Conservation (phyloP, 139 green algal species). For the Mychonastes homosphaera region DNA sequence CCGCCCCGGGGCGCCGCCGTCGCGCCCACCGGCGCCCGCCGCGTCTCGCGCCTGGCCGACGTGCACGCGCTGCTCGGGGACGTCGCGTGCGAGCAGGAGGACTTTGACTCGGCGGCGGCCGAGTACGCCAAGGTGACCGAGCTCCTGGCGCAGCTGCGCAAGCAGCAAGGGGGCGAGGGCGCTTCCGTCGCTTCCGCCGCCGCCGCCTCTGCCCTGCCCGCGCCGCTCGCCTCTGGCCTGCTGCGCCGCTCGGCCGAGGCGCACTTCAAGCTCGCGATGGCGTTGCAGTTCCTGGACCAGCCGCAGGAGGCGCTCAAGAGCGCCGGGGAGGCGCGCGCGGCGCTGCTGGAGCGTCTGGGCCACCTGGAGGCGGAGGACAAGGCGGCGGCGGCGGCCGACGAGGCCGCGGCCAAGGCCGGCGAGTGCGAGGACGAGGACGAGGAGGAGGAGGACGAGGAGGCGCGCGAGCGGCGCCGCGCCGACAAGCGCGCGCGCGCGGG, state of each 20-base stretch:
- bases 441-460: background rate
- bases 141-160: conserved; percentile 5
- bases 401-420: background rate
- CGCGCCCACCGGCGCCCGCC: conserved; percentile 4
- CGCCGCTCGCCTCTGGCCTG: too few relatives aligned
- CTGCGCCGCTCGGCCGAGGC: conserved; percentile 20
- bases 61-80: conserved; percentile 23
- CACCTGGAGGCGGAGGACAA: background rate
- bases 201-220: too few relatives aligned
- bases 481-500: conserved; percentile 2
- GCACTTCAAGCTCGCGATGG: conserved; percentile 24
- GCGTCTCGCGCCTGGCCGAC: conserved; percentile 26
- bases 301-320: conserved; percentile 10
- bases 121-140: conserved; percentile 15
- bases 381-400: background rate
- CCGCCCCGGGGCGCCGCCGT: conserved; percentile 4
- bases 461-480: conserved; percentile 1
- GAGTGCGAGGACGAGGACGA: background rate
- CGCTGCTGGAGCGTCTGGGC: conserved; percentile 3
- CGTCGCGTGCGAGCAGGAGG: conserved; percentile 22
- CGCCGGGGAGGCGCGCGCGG: conserved; percentile 1
- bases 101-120: conserved; percentile 15
- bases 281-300: conserved; percentile 21
- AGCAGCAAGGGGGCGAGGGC: conserved; percentile 8
- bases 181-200: too few relatives aligned